These are phyloP conservation scores for Echinochloa phyllopogon DNA, from an alignment of 176 grass and related monocot species.

Conservation along the genomic window DNA sequence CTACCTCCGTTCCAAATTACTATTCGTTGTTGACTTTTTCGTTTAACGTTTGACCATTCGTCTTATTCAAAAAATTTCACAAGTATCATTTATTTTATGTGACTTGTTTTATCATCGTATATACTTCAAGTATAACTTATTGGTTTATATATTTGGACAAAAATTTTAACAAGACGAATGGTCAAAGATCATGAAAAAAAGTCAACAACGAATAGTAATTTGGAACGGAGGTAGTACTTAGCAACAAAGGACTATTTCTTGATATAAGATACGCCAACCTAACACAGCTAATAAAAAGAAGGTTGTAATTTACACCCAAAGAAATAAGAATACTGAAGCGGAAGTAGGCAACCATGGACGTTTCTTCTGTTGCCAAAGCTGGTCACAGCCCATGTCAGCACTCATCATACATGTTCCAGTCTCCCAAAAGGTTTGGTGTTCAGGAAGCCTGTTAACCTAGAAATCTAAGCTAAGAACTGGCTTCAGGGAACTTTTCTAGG, in stretches of 20 bases:
- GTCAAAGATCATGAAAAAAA: no score
- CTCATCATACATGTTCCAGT: background rate
- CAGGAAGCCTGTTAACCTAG: background rate
- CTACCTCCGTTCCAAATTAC: no score
- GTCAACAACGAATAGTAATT: no score
- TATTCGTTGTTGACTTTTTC: no score
- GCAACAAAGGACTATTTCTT: slow-evolving; percentile 1
- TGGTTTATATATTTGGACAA: no score
- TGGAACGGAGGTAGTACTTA: no score
- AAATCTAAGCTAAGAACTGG: background rate
- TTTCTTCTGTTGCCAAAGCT: background rate
- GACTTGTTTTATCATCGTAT: no score
- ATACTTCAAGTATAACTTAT: no score
- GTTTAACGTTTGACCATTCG: no score
- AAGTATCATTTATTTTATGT: no score
- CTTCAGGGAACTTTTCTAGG: slow-evolving; percentile 9
- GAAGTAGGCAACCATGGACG: slow-evolving; percentile 17
- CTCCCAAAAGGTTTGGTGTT: background rate
- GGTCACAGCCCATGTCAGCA: background rate
- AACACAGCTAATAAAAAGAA: background rate
- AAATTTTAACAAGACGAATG: no score
- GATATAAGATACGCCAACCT: background rate
- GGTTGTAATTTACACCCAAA: background rate
- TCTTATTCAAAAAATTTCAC: no score
- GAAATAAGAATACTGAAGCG: background rate